Conservation (phyloP, 176 grass and related monocot species). For the Oryza longistaminata region DNA sequence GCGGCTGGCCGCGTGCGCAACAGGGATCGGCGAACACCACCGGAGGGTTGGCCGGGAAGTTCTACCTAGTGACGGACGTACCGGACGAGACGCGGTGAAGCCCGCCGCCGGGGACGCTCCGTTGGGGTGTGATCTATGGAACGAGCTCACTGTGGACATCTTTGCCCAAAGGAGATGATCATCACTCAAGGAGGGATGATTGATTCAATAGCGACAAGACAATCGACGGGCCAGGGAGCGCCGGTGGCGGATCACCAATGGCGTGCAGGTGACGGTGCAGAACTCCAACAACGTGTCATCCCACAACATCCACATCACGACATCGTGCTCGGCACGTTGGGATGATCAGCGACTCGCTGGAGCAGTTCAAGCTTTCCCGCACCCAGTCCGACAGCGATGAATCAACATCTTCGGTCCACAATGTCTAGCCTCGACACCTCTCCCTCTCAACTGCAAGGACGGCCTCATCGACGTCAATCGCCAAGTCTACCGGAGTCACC, state of each 20-base stretch:
- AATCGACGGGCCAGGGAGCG: slow-evolving; percentile 66
- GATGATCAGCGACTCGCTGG: slow-evolving; percentile 57
- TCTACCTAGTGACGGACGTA: slow-evolving; percentile 76
- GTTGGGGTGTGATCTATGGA: slow-evolving; percentile 72
- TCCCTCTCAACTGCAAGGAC: slow-evolving; percentile 76
- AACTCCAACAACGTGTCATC: slow-evolving; percentile 70
- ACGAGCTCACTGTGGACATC: slow-evolving; percentile 67
- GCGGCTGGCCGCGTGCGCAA: slow-evolving; percentile 67
- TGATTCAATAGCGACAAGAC: slow-evolving; percentile 75
- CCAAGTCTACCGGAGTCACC: slow-evolving; percentile 68
- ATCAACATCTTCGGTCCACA: slow-evolving; percentile 65
- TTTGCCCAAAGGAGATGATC: slow-evolving; percentile 69
- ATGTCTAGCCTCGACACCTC: slow-evolving; percentile 88
- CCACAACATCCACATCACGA: slow-evolving; percentile 79
- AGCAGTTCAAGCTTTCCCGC: slow-evolving; percentile 59
- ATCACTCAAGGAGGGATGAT: slow-evolving; percentile 83
- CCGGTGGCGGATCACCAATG: slow-evolving; percentile 65
- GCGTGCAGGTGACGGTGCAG: slow-evolving; percentile 67
- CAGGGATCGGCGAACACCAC: slow-evolving; percentile 68
- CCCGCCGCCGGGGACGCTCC: slow-evolving; percentile 61
- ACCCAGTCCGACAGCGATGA: slow-evolving; percentile 73
- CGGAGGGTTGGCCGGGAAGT: slow-evolving; percentile 61
- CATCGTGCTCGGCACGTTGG: slow-evolving; percentile 42
- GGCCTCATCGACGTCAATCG: slow-evolving; percentile 75
- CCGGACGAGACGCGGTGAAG: slow-evolving; percentile 60